Percentiles rank a stretch among this genome's conserved stretches.
Evolutionary conservation across 306 rosid genomes (phyloP).

Genomic region (Castanospermum australe): DNA sequence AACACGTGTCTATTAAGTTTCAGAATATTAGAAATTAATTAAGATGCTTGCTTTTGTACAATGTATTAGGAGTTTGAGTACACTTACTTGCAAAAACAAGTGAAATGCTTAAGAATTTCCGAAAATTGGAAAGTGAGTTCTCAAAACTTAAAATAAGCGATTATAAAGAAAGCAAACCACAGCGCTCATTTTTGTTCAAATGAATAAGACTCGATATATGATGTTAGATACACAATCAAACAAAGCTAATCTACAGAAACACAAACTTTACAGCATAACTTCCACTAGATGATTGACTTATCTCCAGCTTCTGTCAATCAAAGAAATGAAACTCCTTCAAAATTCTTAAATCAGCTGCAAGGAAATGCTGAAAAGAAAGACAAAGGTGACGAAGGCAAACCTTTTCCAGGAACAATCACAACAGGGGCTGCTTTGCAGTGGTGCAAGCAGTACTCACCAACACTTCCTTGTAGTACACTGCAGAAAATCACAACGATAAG

Average conservation of each 20-base stretch:
- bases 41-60: too few species aligned
- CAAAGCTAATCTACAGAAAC: conserved; percentile 12
- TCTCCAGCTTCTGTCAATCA: conserved; percentile 67
- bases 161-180: conserved; percentile 4
- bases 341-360: background rate
- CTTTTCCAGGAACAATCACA: conserved; percentile 83
- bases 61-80: too few species aligned
- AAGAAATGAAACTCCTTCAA: background rate
- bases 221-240: background rate
- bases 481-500: conserved; percentile 7
- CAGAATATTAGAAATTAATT: too few species aligned
- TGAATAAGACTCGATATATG: too few species aligned
- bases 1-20: too few species aligned
- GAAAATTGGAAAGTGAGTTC: background rate
- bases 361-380: background rate
- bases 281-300: conserved; percentile 45
- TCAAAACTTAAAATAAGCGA: too few species aligned
- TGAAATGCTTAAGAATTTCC: background rate
- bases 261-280: background rate
- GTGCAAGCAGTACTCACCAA: conserved; percentile 77
- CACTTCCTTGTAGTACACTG: conserved; percentile 90
- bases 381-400: conserved; percentile 17
- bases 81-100: background rate
- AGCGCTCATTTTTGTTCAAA: too few species aligned
- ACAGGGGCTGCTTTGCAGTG: conserved; percentile 81